Evolutionary conservation across 345 rosid genomes (phyloP).

Genomic region (Linum usitatissimum): DNA sequence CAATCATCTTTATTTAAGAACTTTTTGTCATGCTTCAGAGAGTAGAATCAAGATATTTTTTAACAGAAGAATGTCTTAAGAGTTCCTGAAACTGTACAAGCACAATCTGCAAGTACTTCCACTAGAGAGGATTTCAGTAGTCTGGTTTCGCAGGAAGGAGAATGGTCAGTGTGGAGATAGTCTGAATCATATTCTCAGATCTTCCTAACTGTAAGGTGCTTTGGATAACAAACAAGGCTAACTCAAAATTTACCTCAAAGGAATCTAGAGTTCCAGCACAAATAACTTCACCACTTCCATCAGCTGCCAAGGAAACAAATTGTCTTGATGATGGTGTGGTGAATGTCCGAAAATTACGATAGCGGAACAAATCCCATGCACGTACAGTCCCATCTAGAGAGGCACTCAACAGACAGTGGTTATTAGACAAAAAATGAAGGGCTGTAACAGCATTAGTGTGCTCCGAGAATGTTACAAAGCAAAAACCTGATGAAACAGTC

Average conservation of each 20-base stretch:
- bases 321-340: constrained; percentile 88
- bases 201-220: too few species aligned
- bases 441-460: constrained; percentile 93
- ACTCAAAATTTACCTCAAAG: constrained; percentile 53
- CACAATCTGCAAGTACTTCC: too few species aligned
- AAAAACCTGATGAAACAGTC: constrained; percentile 88
- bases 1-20: too few species aligned
- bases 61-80: too few species aligned
- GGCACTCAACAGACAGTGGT: constrained; percentile 76
- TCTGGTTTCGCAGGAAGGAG: too few species aligned
- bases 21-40: too few species aligned
- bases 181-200: too few species aligned
- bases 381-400: constrained; percentile 97
- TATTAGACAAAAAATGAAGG: constrained; percentile 91
- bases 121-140: too few species aligned
- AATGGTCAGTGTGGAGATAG: too few species aligned
- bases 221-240: too few species aligned
- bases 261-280: constrained; percentile 97
- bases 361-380: constrained; percentile 95
- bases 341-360: constrained; percentile 87
- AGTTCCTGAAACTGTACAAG: too few species aligned
- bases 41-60: too few species aligned
- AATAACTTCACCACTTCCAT: constrained; percentile 86
- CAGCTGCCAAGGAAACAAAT: constrained; percentile 91
- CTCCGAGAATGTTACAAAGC: constrained; percentile 90